A percentile compares a stretch with the other conserved stretches of the same genome.
Conservation (phyloP, 495 filamentous ascomycete genomes). For the Podospora sp. region DNA sequence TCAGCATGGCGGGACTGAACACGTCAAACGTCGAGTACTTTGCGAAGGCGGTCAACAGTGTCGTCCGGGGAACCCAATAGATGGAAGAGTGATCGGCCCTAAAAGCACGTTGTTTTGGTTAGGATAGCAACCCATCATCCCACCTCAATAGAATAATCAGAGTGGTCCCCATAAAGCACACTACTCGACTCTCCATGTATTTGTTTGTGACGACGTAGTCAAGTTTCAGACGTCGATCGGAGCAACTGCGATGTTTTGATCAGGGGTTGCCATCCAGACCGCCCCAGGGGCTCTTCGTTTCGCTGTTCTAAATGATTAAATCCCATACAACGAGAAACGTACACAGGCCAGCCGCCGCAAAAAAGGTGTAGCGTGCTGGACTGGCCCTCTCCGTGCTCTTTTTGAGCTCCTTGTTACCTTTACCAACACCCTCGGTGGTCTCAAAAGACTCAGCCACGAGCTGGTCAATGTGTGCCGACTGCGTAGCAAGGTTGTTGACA, state of each 20-base stretch:
- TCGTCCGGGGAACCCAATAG: constrained; percentile 65
- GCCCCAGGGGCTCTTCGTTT: no score
- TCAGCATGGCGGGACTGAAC: constrained; percentile 96
- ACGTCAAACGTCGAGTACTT: constrained; percentile 90
- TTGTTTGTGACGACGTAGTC: neutral
- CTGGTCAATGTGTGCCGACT: constrained; percentile 84
- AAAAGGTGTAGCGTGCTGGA: constrained; percentile 87
- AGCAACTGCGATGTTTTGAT: no score
- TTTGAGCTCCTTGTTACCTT: constrained; percentile 90
- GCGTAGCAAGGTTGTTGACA: constrained; percentile 77
- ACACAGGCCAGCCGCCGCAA: constrained; percentile 79
- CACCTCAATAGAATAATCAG: neutral
- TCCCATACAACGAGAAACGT: constrained; percentile 89
- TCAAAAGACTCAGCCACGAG: constrained; percentile 80
- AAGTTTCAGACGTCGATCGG: no score
- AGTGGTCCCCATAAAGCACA: neutral
- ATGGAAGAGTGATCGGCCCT: neutral
- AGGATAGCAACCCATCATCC: neutral
- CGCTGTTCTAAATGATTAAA: constrained; percentile 66
- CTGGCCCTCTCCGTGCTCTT: constrained; percentile 77
- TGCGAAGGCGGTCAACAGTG: constrained; percentile 82
- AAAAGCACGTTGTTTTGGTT: neutral
- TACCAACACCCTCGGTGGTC: constrained; percentile 82
- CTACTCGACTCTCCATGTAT: no score
- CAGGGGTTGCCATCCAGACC: no score